phyloP scores from a whole-genome alignment of 1,284 basidiomycete genomes.

The Marasmius sp. region DNA sequence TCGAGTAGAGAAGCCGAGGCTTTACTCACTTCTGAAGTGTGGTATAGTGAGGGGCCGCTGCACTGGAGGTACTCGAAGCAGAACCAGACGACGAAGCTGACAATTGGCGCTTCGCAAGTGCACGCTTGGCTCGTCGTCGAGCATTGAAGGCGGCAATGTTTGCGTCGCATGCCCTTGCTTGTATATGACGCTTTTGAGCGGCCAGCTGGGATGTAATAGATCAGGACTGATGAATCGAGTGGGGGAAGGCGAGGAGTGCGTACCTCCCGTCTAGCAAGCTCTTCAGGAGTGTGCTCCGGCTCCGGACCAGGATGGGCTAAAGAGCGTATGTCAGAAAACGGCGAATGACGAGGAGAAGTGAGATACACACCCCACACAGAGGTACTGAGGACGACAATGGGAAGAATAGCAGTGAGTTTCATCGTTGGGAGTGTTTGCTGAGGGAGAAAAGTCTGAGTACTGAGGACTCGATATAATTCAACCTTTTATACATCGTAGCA shows the following conservation, averaged over 20 bases:
- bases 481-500: too few relatives aligned
- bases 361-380: background rate
- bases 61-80: conserved; percentile 9
- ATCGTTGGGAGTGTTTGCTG: background rate
- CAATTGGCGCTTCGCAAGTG: conserved; percentile 2
- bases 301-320: background rate
- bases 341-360: background rate
- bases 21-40: conserved; percentile 11
- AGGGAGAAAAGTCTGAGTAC: background rate
- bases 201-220: conserved; percentile 6
- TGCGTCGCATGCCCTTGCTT: conserved; percentile 20
- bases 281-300: background rate
- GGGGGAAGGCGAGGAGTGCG: background rate
- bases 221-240: background rate
- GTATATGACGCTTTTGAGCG: conserved; percentile 13
- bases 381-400: background rate
- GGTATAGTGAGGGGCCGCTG: conserved; percentile 13
- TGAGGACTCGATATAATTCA: background rate
- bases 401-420: background rate
- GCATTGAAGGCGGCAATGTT: conserved; percentile 20
- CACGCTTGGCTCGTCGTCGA: conserved; percentile 19
- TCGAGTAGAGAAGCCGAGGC: background rate
- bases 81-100: conserved; percentile 1
- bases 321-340: background rate
- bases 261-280: background rate